These are phyloP conservation scores for Ceratopteris richardii DNA, from an alignment of 75 land plant genomes.

Conservation along the genomic window DNA sequence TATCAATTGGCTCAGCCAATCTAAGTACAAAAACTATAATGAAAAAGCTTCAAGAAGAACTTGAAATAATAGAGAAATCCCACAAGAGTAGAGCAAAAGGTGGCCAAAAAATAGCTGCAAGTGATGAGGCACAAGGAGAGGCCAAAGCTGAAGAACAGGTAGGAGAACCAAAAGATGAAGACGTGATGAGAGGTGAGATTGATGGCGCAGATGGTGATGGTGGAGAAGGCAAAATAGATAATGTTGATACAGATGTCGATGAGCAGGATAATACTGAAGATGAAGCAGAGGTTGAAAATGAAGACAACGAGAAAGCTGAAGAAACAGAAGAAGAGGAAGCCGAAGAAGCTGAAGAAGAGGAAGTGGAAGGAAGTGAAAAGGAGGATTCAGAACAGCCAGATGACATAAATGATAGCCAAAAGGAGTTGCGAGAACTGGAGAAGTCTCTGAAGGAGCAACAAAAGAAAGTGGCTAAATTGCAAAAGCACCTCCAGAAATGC, in stretches of 20 bases:
- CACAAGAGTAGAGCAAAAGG: not conserved
- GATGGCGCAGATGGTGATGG: not conserved
- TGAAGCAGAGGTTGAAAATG: conserved; percentile 1
- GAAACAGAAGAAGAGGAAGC: conserved; percentile 4
- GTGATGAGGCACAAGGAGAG: not conserved
- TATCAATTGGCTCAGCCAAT: not conserved
- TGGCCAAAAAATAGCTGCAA: not conserved
- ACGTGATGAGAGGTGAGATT: not conserved
- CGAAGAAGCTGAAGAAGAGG: conserved; percentile 14
- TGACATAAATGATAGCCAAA: not conserved
- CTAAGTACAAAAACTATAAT: conserved; percentile 7
- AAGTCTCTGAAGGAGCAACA: conserved; percentile 7
- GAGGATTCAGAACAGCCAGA: conserved; percentile 7
- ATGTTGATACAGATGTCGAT: not conserved
- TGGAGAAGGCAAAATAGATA: conserved; percentile 6
- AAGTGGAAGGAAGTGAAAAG: conserved; percentile 2
- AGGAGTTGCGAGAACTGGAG: not conserved
- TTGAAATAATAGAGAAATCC: conserved; percentile 4
- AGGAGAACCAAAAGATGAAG: not conserved
- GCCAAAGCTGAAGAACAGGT: not conserved
- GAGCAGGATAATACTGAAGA: conserved; percentile 2
- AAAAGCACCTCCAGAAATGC: conserved; percentile 5
- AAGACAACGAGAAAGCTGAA: conserved; percentile 10
- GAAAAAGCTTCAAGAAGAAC: conserved; percentile 1
- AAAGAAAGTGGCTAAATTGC: conserved; percentile 1